These are phyloP conservation scores for Coemansia erecta DNA, from an alignment of 192 early-diverging fungal genomes.

Conservation along the genomic window DNA sequence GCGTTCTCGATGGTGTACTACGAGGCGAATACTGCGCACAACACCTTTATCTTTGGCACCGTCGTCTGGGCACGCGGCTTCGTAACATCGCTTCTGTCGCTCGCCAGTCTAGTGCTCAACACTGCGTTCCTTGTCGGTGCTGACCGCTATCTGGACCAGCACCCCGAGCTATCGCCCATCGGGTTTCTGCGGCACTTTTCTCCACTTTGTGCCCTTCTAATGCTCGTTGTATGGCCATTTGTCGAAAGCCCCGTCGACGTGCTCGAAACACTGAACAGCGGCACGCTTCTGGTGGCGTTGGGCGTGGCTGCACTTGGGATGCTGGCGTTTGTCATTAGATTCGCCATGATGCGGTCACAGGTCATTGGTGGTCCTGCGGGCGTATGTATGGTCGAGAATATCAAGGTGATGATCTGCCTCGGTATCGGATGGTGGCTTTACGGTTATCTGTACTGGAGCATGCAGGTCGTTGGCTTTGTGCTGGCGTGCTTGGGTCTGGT, in stretches of 20 bases:
- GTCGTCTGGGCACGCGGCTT: slow-evolving; percentile 4
- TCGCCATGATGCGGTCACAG: slow-evolving; percentile 18
- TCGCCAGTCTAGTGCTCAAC: slow-evolving; percentile 10
- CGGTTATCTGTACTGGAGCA: slow-evolving; percentile 15
- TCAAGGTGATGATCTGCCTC: slow-evolving; percentile 22
- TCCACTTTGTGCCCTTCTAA: slow-evolving; percentile 29
- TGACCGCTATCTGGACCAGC: slow-evolving; percentile 5
- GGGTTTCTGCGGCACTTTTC: slow-evolving; percentile 32
- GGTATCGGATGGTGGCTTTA: slow-evolving; percentile 46
- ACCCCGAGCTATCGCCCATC: slow-evolving; percentile 14
- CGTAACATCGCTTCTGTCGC: slow-evolving; percentile 9
- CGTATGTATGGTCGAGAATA: slow-evolving; percentile 18
- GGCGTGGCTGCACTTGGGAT: slow-evolving; percentile 30
- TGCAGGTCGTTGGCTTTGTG: slow-evolving; percentile 23
- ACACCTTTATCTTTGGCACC: not conserved
- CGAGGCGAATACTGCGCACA: not conserved
- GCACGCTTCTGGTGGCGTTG: not conserved
- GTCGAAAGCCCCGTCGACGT: slow-evolving; percentile 22
- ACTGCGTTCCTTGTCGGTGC: slow-evolving; percentile 13
- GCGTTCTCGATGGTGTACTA: slow-evolving; percentile 9
- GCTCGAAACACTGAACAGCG: slow-evolving; percentile 10
- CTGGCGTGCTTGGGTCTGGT: slow-evolving; percentile 1
- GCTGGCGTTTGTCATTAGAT: slow-evolving; percentile 10
- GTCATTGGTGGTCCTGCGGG: slow-evolving; percentile 27
- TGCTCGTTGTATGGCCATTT: slow-evolving; percentile 39